Conservation (phyloP, 352 stramenopile species). For the Phytophthora sp. region DNA sequence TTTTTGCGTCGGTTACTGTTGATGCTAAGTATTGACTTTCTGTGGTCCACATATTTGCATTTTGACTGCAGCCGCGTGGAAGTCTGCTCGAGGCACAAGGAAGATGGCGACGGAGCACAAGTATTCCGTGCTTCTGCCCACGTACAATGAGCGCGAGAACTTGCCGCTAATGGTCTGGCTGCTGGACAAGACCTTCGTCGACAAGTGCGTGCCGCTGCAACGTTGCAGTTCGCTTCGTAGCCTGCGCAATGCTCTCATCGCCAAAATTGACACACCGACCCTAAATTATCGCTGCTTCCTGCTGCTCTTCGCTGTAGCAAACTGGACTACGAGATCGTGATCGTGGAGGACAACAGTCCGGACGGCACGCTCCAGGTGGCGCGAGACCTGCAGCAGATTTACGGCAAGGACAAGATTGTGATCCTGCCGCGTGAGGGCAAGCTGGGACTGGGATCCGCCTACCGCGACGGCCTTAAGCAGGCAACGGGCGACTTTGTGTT, state of each 20-base stretch:
- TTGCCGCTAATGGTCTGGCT: constrained; percentile 98
- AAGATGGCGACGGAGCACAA: constrained; percentile 47
- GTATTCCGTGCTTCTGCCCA: constrained; percentile 97
- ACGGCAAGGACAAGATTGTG: constrained; percentile 90
- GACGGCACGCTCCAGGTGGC: constrained; percentile 97
- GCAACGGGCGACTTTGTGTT: constrained; percentile 95
- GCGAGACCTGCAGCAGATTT: constrained; percentile 89
- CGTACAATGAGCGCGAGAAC: constrained; percentile 99
- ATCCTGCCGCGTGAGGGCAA: constrained; percentile 96
- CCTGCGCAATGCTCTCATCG: constrained; percentile 11
- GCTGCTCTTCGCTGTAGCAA: constrained; percentile 46
- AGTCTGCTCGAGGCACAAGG: not conserved
- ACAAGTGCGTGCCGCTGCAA: constrained; percentile 64
- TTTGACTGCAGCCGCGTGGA: constrained; percentile 24
- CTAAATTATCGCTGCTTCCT: not conserved
- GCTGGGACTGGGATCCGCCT: constrained; percentile 96
- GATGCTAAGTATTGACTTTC: constrained; percentile 1
- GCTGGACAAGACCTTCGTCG: constrained; percentile 93
- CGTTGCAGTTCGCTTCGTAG: not conserved
- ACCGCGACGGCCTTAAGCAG: constrained; percentile 95
- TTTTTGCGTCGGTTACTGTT: not conserved
- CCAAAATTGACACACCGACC: not conserved
- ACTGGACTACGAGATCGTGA: constrained; percentile 96
- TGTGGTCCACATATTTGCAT: constrained; percentile 14
- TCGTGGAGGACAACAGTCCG: constrained; percentile 98